A percentile compares a stretch with the other conserved stretches of the same genome.
These are phyloP conservation scores for Penicillium robsamsonii DNA, from an alignment of 495 filamentous ascomycete species.

Conservation along the genomic window DNA sequence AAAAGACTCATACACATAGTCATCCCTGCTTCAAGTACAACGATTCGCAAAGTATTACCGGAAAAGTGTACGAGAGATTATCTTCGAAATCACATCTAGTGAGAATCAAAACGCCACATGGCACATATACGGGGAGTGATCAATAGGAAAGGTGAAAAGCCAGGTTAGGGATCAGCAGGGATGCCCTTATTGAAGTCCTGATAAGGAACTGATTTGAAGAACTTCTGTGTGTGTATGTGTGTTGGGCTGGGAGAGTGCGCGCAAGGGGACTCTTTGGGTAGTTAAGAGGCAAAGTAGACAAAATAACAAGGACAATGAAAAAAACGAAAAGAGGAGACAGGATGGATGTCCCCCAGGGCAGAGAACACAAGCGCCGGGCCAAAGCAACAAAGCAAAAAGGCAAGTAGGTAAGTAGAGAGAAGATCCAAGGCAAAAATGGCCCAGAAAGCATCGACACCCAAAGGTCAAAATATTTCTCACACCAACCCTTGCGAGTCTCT, in stretches of 20 bases:
- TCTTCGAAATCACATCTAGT: slow-evolving; percentile 30
- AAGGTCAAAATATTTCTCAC: slow-evolving; percentile 3
- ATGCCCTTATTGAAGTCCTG: slow-evolving; percentile 32
- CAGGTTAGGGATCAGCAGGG: slow-evolving; percentile 25
- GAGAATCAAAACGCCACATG: slow-evolving; percentile 24
- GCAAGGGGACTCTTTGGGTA: slow-evolving; percentile 35
- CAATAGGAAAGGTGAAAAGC: slow-evolving; percentile 18
- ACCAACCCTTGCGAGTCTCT: slow-evolving; percentile 15
- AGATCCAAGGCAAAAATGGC: slow-evolving; percentile 14
- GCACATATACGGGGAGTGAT: slow-evolving; percentile 22
- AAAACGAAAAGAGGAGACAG: slow-evolving; percentile 25
- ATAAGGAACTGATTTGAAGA: slow-evolving; percentile 35
- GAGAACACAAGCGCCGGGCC: slow-evolving; percentile 14
- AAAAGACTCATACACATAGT: not conserved
- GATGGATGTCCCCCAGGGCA: slow-evolving; percentile 12
- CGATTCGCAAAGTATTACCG: slow-evolving; percentile 1
- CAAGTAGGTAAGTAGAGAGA: slow-evolving; percentile 4
- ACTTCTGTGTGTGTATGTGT: slow-evolving; percentile 33
- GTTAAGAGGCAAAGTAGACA: slow-evolving; percentile 32
- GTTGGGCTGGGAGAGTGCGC: slow-evolving; percentile 33
- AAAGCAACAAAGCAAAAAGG: slow-evolving; percentile 9
- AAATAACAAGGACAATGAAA: slow-evolving; percentile 34
- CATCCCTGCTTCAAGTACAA: not conserved
- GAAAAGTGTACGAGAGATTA: slow-evolving; percentile 12
- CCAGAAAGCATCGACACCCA: slow-evolving; percentile 5